A percentile compares a stretch with the other conserved stretches of the same genome.
Conservation (phyloP, 2,329 filamentous ascomycete genomes). For the Fusarium floridanum region DNA sequence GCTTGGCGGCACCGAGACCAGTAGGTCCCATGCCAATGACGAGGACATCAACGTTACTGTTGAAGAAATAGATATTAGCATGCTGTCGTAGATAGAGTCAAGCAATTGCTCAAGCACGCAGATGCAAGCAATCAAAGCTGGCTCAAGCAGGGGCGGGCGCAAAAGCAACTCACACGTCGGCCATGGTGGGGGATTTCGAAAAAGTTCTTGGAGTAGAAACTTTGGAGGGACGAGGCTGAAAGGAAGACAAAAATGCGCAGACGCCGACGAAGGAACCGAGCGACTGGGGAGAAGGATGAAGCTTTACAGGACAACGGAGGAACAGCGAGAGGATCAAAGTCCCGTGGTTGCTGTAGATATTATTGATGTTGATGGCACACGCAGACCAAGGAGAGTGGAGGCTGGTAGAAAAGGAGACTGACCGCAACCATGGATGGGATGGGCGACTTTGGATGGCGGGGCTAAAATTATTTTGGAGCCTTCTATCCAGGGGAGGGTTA, state of each 20-base stretch:
- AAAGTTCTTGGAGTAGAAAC: slow-evolving; percentile 26
- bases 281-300: slow-evolving; percentile 36
- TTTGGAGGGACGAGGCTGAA: slow-evolving; percentile 19
- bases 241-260: slow-evolving; percentile 36
- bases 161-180: slow-evolving; percentile 53
- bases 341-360: slow-evolving; percentile 48
- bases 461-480: slow-evolving; percentile 56
- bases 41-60: slow-evolving; percentile 93
- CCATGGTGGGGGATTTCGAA: slow-evolving; percentile 53
- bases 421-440: slow-evolving; percentile 40
- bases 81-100: neutral
- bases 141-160: slow-evolving; percentile 18
- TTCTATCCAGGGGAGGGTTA: slow-evolving; percentile 35
- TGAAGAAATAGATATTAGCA: slow-evolving; percentile 32
- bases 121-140: slow-evolving; percentile 13
- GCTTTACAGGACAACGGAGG: slow-evolving; percentile 44
- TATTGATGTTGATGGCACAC: slow-evolving; percentile 42
- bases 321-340: slow-evolving; percentile 44
- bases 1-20: slow-evolving; percentile 97
- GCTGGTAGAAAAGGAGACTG: slow-evolving; percentile 49
- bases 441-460: slow-evolving; percentile 51
- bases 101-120: slow-evolving; percentile 5
- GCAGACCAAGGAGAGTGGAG: slow-evolving; percentile 38
- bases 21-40: slow-evolving; percentile 98
- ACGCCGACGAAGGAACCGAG: slow-evolving; percentile 38